Conservation (phyloP, 768 basidiomycete genomes). For the Xerocomus brunneocitrinus region DNA sequence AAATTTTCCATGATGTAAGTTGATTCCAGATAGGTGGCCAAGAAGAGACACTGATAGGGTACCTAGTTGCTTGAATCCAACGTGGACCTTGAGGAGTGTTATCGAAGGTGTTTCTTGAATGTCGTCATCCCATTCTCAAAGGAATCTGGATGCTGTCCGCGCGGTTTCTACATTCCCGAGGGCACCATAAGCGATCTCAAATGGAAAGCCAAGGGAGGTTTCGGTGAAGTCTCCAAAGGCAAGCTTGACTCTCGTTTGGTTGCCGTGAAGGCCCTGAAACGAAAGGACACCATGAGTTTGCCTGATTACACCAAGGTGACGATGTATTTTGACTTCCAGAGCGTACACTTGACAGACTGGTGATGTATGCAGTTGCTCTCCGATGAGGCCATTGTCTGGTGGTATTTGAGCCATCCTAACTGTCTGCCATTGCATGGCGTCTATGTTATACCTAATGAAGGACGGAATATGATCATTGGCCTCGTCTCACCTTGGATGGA, state of each 20-base stretch:
- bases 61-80: conserved; percentile 21
- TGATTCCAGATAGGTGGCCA: not conserved
- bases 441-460: conserved; percentile 15
- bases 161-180: conserved; percentile 7
- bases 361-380: conserved; percentile 17
- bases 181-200: conserved; percentile 7
- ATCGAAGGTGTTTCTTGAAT: conserved; percentile 15
- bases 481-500: conserved; percentile 41
- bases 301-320: conserved; percentile 17
- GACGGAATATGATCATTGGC: conserved; percentile 11
- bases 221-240: conserved; percentile 21
- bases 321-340: not conserved
- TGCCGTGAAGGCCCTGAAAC: conserved; percentile 24
- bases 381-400: conserved; percentile 34
- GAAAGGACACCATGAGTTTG: not conserved
- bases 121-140: conserved; percentile 19
- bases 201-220: conserved; percentile 14
- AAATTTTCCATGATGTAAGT: conserved; percentile 25
- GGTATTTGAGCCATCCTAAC: conserved; percentile 31
- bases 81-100: conserved; percentile 13
- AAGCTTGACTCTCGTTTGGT: conserved; percentile 18
- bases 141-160: conserved; percentile 17
- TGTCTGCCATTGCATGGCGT: conserved; percentile 35
- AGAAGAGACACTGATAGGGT: conserved; percentile 1
- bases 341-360: not conserved